Evolutionary conservation across 495 filamentous ascomycete genomes (phyloP), one percentile per base, ranked within the genome.

Genomic region (Aspergillus ostianus): DNA sequence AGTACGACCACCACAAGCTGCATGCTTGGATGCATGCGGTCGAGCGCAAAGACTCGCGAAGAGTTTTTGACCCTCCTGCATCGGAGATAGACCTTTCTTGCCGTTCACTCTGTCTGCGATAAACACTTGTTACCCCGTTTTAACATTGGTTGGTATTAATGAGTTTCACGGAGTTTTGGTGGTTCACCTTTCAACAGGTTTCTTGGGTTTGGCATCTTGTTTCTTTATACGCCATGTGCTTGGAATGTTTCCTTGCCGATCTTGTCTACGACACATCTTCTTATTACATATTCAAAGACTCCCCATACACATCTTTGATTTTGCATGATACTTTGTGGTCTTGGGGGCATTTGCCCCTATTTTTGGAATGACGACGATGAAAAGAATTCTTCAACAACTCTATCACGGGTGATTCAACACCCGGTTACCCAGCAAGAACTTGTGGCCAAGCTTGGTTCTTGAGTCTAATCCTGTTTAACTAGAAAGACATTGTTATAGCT

Each of bases 1-100:
- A 87, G 89, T 49, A 90, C 80, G 15, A 98, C 95, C 12, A 93
- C 91, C 27, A 98, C 94, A 32, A 97, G 92, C 74, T 97, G 93
- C 67, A 96, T 98, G 81, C 82, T 97, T 26, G 95, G 94, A 21
- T 90, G 91, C 70, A 95, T 98, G 81, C 87, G 93, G 64, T 88
- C 88, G 20, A 93, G 90, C 67, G 91, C 91, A 36, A 97, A 93
- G 80, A 97, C 92, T 5, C 81, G 94, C 54, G 92, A 97, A 68
- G 94, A 98, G 74, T 98, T 98, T 69, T 73, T 96, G 66, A 93
- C 85, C 48, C 82, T 97, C 26, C 76, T 97, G 44, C 88, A 90
- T 70, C 80, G 87, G 67, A 71, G 67, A 64, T 80, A 72, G 72
- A 57, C 50, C n/a, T 47, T 41, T 17, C 60, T 15, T 47, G 29